Conservation (phyloP, 345 rosid species). For the Aquilaria malaccensis region DNA sequence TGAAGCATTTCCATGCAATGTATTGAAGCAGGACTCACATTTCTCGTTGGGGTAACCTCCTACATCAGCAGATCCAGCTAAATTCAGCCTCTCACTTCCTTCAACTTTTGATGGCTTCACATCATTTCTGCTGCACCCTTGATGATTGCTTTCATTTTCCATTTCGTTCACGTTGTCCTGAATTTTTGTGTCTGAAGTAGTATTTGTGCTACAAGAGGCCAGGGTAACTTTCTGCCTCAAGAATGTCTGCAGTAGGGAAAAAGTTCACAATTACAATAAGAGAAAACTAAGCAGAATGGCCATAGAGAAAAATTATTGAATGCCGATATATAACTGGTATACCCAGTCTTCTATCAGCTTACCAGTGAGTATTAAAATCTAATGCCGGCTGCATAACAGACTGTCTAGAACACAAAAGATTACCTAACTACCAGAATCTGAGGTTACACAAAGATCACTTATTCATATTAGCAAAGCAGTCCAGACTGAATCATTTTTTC, state of each 20-base stretch:
- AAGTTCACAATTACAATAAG: conserved; percentile 8
- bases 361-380: too few species aligned
- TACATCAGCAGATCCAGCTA: conserved; percentile 20
- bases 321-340: background rate
- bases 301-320: conserved; percentile 6
- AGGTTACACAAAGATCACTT: too few species aligned
- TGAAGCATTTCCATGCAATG: conserved; percentile 13
- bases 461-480: too few species aligned
- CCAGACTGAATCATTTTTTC: too few species aligned
- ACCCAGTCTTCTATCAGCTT: too few species aligned
- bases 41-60: conserved; percentile 17
- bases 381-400: too few species aligned
- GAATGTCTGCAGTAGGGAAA: conserved; percentile 54
- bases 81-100: conserved; percentile 26
- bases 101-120: conserved; percentile 12
- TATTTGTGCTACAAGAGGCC: conserved; percentile 46
- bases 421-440: too few species aligned
- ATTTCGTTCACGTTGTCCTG: conserved; percentile 15
- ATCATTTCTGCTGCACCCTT: background rate
- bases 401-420: too few species aligned
- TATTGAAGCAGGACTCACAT: conserved; percentile 22
- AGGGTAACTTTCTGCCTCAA: conserved; percentile 81
- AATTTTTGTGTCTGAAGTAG: conserved; percentile 22
- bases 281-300: background rate
- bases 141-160: conserved; percentile 10